Evolutionary conservation across 106 monocot species (phyloP).

Genomic region (Apostasia ramifera): DNA sequence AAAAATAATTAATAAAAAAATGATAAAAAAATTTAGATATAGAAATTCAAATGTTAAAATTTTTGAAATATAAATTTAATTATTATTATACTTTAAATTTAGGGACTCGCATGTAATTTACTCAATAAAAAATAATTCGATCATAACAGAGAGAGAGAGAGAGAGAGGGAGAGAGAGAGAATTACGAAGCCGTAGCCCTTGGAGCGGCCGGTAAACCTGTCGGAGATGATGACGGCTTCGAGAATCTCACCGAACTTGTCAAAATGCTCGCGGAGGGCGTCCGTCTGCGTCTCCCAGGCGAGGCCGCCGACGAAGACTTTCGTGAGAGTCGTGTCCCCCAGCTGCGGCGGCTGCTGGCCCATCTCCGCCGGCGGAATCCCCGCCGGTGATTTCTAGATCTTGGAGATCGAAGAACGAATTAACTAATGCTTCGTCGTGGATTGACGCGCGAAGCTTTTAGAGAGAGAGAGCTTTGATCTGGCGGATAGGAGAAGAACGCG

Average conservation of each 20-base stretch:
- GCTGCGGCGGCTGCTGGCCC: neutral
- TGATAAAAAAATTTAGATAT: too few species aligned
- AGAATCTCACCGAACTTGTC: slow-evolving; percentile 62
- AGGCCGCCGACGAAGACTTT: slow-evolving; percentile 75
- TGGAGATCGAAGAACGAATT: too few species aligned
- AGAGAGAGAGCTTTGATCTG: too few species aligned
- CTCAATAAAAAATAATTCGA: neutral
- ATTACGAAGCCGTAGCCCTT: slow-evolving; percentile 78
- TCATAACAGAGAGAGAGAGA: neutral
- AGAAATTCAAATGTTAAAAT: too few species aligned
- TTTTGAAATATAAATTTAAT: too few species aligned
- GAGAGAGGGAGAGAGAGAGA: neutral
- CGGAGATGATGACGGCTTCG: slow-evolving; percentile 80
- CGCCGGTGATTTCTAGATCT: too few species aligned
- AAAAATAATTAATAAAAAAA: too few species aligned
- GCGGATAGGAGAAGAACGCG: neutral
- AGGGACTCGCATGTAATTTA: too few species aligned
- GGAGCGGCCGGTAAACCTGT: slow-evolving; percentile 71
- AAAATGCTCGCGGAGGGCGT: slow-evolving; percentile 53
- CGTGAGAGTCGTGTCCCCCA: slow-evolving; percentile 31
- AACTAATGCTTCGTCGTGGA: too few species aligned
- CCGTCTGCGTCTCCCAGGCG: slow-evolving; percentile 79
- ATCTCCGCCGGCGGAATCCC: too few species aligned
- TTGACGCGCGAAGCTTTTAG: too few species aligned
- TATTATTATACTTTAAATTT: too few species aligned